Evolutionary conservation across 148 eudicot species (phyloP), one percentile per base, ranked within the genome.

Genomic region (Rhododendron kiyosumense): DNA sequence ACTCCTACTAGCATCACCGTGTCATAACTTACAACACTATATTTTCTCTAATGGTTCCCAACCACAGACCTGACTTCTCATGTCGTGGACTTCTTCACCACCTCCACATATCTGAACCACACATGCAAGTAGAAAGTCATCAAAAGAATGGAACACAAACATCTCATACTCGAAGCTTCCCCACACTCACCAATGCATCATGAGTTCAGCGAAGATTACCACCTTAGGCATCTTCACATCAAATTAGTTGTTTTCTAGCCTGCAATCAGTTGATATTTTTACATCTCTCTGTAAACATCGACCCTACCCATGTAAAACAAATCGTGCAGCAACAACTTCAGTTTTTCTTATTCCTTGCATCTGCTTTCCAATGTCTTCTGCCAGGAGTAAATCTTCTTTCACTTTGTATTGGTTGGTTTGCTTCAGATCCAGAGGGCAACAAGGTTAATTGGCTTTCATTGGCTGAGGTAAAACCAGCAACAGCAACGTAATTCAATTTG

Each of bases 351-450:
- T 88, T 91, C 90, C 99, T 92, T 75, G 99, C 99, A 86, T 96
- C 99, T 38, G 93, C 95, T 90, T 96, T 96, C 99, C 99, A 96
- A 83, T 93, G 91, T 89, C 99, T 93, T 84, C 93, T 88, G 59
- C 91, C 89, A 28, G 69, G 84, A 73, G 87, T 89, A 61, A 76
- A 52, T 89, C 90, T 91, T 43, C 79, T 84, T 81, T 88, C 93
- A 71, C 61, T 88, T 65, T 63, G 84, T 28, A n/a, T 11, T 41
- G 57, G 26, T 65, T 61, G 87, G 65, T 78, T 61, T 61, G 74
- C 85, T 5, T 52, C 89, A 18, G 30, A 81, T 46, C 83, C 88
- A 30, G 78, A 79, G 36, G 84, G 77, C 32, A 78, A 73, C 61
- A 51, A 83, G 52, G 87, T 54, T 65, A 43, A 73, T 65, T 82